Conservation (phyloP, 768 basidiomycete species). For the Suillus subluteus region DNA sequence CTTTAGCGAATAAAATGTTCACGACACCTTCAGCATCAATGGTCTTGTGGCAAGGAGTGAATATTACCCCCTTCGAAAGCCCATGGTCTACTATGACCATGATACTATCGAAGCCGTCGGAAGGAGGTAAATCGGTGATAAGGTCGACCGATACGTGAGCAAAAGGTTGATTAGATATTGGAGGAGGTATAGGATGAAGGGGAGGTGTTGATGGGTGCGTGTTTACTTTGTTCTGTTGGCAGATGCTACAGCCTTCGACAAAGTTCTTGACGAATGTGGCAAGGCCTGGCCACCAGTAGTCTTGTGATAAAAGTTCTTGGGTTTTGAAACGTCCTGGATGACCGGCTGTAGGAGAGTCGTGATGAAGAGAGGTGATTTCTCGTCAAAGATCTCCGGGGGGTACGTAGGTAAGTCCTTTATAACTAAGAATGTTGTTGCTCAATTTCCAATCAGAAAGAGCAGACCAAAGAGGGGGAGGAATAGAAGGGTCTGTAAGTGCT, state of each 20-base stretch:
- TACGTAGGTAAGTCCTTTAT: not conserved
- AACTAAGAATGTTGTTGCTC: fast-evolving
- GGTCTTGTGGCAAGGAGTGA: not conserved
- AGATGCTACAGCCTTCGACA: not conserved
- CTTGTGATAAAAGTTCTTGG: not conserved
- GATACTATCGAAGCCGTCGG: not conserved
- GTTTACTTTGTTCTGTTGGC: conserved; percentile 6
- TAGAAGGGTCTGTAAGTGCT: too few relatives aligned
- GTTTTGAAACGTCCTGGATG: not conserved
- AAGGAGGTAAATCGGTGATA: not conserved
- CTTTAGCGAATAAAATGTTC: not conserved
- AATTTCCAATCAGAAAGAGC: not conserved
- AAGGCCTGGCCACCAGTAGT: not conserved
- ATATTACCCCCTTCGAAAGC: not conserved
- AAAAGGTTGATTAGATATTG: not conserved
- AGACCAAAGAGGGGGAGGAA: not conserved
- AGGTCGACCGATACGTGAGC: not conserved
- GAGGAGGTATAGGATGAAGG: fast-evolving
- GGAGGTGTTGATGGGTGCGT: not conserved
- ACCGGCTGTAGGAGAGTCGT: not conserved
- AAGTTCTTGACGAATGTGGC: not conserved
- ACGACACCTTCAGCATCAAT: not conserved
- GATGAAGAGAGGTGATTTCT: too few relatives aligned
- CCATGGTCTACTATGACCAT: not conserved
- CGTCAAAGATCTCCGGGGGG: too few relatives aligned